A percentile compares a stretch with the other conserved stretches of the same genome.
phyloP scores from a whole-genome alignment of 306 rosid genomes.

The Biancaea sappan region DNA sequence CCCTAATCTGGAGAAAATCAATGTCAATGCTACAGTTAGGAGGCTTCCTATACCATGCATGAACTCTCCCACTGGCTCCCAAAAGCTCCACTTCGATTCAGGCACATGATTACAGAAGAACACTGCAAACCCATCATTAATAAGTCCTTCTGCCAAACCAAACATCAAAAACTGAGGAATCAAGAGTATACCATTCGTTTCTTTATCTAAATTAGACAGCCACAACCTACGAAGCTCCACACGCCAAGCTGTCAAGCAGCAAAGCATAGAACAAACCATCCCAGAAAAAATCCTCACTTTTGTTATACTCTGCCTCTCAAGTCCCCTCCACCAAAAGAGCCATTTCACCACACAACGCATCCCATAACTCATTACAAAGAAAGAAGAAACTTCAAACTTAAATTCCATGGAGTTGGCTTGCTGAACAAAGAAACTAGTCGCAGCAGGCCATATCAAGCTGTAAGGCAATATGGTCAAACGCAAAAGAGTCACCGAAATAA shows the following conservation, averaged over 20 bases:
- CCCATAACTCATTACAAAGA: background rate
- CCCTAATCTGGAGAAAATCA: background rate
- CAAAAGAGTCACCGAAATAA: background rate
- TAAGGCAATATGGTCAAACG: background rate
- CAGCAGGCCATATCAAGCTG: background rate
- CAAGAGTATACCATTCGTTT: background rate
- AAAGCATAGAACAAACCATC: background rate
- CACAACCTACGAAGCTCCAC: background rate
- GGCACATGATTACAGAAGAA: background rate
- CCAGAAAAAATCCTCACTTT: constrained; percentile 2
- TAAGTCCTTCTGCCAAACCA: background rate
- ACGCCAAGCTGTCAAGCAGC: background rate
- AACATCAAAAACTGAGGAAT: background rate
- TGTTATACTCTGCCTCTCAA: background rate
- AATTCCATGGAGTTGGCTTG: background rate
- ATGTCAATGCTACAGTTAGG: background rate
- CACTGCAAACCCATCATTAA: background rate
- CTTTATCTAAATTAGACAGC: background rate
- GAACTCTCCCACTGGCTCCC: background rate
- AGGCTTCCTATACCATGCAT: background rate
- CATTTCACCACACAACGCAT: background rate
- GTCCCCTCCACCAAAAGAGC: background rate
- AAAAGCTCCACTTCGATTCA: background rate
- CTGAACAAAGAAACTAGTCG: background rate
- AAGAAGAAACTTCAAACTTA: background rate